A percentile compares a stretch with the other conserved stretches of the same genome.
Evolutionary conservation across 108 stramenopile genomes (phyloP).

Genomic region (Cyclotella distinguenda): DNA sequence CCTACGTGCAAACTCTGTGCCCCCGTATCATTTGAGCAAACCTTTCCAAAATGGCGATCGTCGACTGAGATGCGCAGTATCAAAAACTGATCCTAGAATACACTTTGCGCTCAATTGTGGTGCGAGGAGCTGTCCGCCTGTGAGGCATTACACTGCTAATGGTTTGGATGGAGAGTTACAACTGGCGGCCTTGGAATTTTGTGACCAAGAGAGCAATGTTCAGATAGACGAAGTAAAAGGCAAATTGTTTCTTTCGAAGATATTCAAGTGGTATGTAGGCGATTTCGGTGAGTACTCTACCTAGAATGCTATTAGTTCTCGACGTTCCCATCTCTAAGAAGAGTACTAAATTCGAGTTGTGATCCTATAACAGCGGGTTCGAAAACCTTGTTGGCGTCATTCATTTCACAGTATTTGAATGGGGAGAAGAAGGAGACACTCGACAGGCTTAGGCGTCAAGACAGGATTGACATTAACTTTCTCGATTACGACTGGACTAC

Average conservation of each 20-base stretch:
- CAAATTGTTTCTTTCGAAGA: constrained; percentile 26
- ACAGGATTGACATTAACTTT: constrained; percentile 13
- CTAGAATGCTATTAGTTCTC: not conserved
- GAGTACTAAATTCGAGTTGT: too few relatives aligned
- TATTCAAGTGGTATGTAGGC: constrained; percentile 53
- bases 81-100: constrained; percentile 33
- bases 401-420: not conserved
- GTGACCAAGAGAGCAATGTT: constrained; percentile 35
- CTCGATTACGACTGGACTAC: constrained; percentile 29
- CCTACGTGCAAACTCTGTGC: constrained; percentile 44
- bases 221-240: constrained; percentile 19
- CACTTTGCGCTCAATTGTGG: constrained; percentile 79
- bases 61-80: constrained; percentile 1
- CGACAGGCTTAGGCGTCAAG: not conserved
- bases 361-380: not conserved
- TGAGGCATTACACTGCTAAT: constrained; percentile 41
- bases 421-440: not conserved
- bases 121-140: constrained; percentile 55
- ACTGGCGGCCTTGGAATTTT: constrained; percentile 38
- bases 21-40: constrained; percentile 22
- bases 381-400: not conserved
- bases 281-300: constrained; percentile 30
- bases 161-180: constrained; percentile 48
- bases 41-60: constrained; percentile 7
- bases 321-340: not conserved